phyloP scores from a whole-genome alignment of 768 basidiomycete genomes.

The Amanita molliuscula region DNA sequence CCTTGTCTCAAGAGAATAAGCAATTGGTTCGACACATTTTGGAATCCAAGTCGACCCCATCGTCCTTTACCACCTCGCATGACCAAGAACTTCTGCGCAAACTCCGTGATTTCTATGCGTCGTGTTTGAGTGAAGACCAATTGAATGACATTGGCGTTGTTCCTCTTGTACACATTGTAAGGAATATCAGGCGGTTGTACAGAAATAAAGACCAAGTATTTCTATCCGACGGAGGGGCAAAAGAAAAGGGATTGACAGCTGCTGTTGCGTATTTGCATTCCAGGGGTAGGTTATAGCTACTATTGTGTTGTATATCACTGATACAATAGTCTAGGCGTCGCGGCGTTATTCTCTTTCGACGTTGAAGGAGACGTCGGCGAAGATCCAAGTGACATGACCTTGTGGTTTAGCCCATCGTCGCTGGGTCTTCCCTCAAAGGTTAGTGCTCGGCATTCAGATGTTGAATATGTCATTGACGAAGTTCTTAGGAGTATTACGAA shows the following conservation, averaged over 20 bases:
- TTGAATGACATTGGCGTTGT: constrained; percentile 63
- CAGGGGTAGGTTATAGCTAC: constrained; percentile 40
- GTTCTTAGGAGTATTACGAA: constrained; percentile 74
- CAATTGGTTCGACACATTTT: constrained; percentile 68
- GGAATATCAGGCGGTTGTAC: constrained; percentile 50
- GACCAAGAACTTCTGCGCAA: constrained; percentile 52
- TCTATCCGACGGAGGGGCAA: constrained; percentile 11
- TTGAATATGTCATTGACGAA: background rate
- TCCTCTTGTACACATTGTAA: constrained; percentile 62
- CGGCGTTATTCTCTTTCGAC: constrained; percentile 68
- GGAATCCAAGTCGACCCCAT: constrained; percentile 32
- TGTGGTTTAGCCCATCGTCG: constrained; percentile 77
- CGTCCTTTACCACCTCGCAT: constrained; percentile 23
- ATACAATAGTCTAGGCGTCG: constrained; percentile 42
- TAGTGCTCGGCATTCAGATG: background rate
- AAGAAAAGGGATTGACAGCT: constrained; percentile 57
- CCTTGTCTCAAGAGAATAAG: constrained; percentile 65
- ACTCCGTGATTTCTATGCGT: constrained; percentile 62
- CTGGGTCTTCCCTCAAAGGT: constrained; percentile 87
- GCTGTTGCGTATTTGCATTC: constrained; percentile 84
- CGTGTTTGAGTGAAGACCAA: constrained; percentile 73
- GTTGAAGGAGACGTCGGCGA: constrained; percentile 82
- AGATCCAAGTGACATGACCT: constrained; percentile 77
- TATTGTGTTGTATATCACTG: background rate
- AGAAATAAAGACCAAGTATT: constrained; percentile 37